These are phyloP conservation scores for Picea glauca DNA, from an alignment of 75 land plant genomes.

Conservation along the genomic window DNA sequence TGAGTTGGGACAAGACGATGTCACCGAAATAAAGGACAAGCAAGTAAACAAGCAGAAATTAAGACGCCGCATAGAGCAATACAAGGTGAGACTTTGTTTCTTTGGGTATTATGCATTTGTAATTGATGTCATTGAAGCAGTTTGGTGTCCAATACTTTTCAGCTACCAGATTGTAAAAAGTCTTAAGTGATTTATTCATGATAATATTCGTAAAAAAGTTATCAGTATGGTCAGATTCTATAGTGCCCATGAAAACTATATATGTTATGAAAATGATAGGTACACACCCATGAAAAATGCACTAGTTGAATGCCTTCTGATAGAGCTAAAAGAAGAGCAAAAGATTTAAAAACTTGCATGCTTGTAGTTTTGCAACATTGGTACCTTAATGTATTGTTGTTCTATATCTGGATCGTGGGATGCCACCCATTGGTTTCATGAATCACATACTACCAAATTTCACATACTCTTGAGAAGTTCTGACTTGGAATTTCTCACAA, in stretches of 20 bases:
- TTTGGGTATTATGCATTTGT: constrained; percentile 6
- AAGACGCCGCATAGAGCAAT: constrained; percentile 65
- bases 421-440: background rate
- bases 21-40: constrained; percentile 78
- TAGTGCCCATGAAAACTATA: background rate
- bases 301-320: background rate
- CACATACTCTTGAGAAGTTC: background rate
- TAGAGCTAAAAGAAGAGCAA: background rate
- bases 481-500: background rate
- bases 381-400: background rate
- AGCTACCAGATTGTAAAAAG: background rate
- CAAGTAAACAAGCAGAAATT: constrained; percentile 86
- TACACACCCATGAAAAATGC: background rate
- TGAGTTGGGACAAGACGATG: constrained; percentile 90
- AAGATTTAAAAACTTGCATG: background rate
- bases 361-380: background rate
- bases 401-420: background rate
- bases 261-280: background rate
- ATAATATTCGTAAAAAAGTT: background rate
- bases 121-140: constrained; percentile 2
- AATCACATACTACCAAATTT: background rate
- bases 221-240: background rate
- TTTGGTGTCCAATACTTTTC: background rate
- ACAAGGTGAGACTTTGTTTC: constrained; percentile 54
- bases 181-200: background rate